Evolutionary conservation across 2,329 filamentous ascomycete genomes (phyloP), one percentile per base, ranked within the genome.

Genomic region (Xylariaceae sp.): DNA sequence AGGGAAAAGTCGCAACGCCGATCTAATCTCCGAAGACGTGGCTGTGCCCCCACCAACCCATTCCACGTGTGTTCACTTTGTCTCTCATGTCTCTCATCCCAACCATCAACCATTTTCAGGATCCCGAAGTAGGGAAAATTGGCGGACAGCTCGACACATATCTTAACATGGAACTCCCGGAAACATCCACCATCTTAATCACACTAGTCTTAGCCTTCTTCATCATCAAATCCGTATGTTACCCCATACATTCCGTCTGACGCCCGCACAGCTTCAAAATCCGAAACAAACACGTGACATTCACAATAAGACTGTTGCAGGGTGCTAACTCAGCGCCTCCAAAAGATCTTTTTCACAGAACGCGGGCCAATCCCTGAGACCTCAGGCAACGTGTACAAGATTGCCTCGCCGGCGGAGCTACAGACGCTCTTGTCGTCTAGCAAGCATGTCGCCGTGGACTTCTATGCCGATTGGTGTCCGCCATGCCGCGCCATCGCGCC

Each of bases 381-480:
- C 1, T 70, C 68, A 0, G 61, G 59, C 42, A 62, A 67, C 16
- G 66, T 69, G n/a, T 56, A 56, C 45, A 67, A 68, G 40, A 50
- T 69, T 29, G 38, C 58, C 25, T 50, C 52, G 3, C 38, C 59
- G 0, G 44, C 54, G 3, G 59, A 65, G 40, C 42, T 66, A 7
- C 57, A 63, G 17, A 40, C 55, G 5, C 62, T 75, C 32, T 56
- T 74, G 49, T 40, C 58, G 2, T 59, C 64, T 27, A 69, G 62
- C 42, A 70, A 64, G 35, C 66, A 71, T 59, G 69, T 73, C 44
- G 63, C 65, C 36, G 62, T 76, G 46, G 72, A 76, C 64, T 76
- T 76, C 60, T 73, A 67, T 56, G 73, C 74, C 8, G 67, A 69
- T 56, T 77, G 74, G 74, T 77, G 74, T 50, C 67, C 67, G 1